These are phyloP conservation scores for Collybia nuda DNA, from an alignment of 768 basidiomycete species.

Conservation along the genomic window DNA sequence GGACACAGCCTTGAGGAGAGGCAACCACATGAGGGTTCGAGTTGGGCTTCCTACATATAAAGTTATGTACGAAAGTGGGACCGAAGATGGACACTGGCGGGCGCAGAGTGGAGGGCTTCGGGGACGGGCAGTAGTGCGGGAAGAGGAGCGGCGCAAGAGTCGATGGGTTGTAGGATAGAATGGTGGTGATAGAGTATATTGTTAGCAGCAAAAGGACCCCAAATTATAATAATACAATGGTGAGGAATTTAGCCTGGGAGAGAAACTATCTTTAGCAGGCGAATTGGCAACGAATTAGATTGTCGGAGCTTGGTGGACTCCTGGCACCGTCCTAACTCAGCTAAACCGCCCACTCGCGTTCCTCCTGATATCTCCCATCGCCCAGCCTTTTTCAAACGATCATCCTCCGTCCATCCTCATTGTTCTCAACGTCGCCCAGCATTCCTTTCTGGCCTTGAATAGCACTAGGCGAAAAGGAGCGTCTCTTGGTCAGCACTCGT, in stretches of 20 bases:
- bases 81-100: constrained; percentile 57
- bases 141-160: constrained; percentile 54
- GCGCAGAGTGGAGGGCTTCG: constrained; percentile 30
- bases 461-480: no score
- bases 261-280: no score
- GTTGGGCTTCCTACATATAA: constrained; percentile 64
- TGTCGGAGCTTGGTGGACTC: constrained; percentile 15
- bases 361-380: constrained; percentile 8
- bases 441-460: background rate
- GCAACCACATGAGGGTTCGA: constrained; percentile 47
- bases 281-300: constrained; percentile 5
- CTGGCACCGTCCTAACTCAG: no score
- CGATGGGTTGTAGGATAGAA: constrained; percentile 21
- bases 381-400: constrained; percentile 14
- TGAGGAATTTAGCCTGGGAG: no score
- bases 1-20: constrained; percentile 36
- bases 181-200: constrained; percentile 7
- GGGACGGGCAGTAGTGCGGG: constrained; percentile 40
- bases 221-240: constrained; percentile 1
- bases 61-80: constrained; percentile 63
- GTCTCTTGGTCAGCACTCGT: constrained; percentile 12
- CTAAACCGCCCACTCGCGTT: no score
- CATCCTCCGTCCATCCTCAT: constrained; percentile 16
- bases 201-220: background rate
- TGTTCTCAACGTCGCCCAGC: constrained; percentile 18